Evolutionary conservation across 2,329 filamentous ascomycete species (phyloP), one percentile per base, ranked within the genome.

Genomic region (Epicoccum sorghinum): DNA sequence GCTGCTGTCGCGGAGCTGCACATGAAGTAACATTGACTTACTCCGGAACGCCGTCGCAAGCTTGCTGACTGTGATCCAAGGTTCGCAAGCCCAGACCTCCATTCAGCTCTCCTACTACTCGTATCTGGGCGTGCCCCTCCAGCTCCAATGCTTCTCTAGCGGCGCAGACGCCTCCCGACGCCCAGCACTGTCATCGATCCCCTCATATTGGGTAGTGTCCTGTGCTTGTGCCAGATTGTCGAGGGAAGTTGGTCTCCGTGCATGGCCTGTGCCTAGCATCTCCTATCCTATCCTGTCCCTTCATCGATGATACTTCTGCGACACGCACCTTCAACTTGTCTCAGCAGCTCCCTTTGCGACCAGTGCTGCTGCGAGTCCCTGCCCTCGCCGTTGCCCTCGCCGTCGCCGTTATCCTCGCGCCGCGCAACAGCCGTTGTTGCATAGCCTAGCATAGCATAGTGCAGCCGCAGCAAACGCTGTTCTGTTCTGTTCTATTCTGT

Each of bases 221-320:
- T 40, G 48, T 40, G 48, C 46, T 41, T 55, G 52, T 55, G 52
- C 35, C 45, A 49, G 52, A 50, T 42, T 37, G 46, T 50, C 52
- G 41, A 55, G 46, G 41, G 52, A 37, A 50, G 46, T 45, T 49
- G 38, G 40, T 40, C 4, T 38, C 44, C 39, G 44, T 39, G 52
- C 46, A 27, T 55, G 52, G 52, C 52, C 52, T 55, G 52, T 55
- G 52, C 52, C 52, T 55, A 23, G 36, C 52, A 50, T 55, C 52
- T 55, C 52, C 52, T 55, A 30, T 55, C 46, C 46, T 29, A 29
- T 29, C 27, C 9, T 29, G 37, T 23, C n/a, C 36, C 45, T 27
- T 35, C 35, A 35, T 40, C 41, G 36, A 49, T 42, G 46, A 46
- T 33, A 46, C 41, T 46, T 30, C 35, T 46, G 52, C 52, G 41